Conservation (phyloP, 208 protist genomes). For the Acanthamoeba rhysodes region DNA sequence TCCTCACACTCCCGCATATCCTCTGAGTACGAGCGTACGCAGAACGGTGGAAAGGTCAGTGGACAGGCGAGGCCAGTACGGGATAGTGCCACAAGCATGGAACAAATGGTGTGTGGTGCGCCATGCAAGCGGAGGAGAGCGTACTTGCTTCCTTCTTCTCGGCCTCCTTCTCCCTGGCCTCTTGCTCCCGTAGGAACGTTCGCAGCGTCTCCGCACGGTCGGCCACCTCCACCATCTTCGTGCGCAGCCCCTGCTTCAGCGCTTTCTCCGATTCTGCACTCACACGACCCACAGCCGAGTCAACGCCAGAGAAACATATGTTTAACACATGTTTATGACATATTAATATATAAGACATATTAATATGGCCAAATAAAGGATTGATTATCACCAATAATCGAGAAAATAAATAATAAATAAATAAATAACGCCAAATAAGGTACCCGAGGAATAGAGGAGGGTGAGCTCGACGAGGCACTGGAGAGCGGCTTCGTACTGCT, state of each 20-base stretch:
- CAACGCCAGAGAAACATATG: neutral
- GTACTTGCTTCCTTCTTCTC: constrained; percentile 15
- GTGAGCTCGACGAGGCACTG: constrained; percentile 8
- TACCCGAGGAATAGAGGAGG: neutral
- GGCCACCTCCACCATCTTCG: constrained; percentile 17
- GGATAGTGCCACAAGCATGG: neutral
- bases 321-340: too few relatives aligned
- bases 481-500: constrained; percentile 58
- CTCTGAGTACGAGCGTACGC: neutral
- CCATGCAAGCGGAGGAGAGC: neutral
- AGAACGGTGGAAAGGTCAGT: neutral
- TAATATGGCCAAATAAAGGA: neutral
- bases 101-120: neutral
- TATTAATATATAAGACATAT: neutral
- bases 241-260: neutral
- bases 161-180: neutral
- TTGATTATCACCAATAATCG: neutral
- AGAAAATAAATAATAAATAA: neutral
- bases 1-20: constrained; percentile 22
- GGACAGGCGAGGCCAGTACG: neutral
- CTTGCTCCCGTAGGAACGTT: neutral
- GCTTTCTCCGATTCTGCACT: neutral
- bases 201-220: neutral
- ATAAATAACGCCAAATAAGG: neutral
- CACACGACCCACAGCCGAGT: neutral